Evolutionary conservation across 257 asterid species (phyloP).

Genomic region (Forsythia suspensa): DNA sequence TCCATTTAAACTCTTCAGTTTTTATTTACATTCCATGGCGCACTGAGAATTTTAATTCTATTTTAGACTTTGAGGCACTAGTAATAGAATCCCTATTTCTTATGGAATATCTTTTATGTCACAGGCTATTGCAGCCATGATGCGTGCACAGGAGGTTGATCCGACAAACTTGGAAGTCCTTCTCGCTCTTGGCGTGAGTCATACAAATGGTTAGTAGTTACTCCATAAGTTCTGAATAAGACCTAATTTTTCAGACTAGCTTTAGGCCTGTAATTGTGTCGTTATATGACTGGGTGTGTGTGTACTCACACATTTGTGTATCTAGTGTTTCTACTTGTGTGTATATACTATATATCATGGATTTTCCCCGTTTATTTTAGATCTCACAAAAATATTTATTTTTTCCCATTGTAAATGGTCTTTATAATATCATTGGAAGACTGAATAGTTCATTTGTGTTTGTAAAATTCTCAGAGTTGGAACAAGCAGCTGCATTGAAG

Average conservation of each 20-base stretch:
- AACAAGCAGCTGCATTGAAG: slow-evolving; percentile 91
- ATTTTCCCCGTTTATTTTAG: not conserved
- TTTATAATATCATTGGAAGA: not conserved
- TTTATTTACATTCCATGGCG: not conserved
- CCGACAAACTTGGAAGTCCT: slow-evolving; percentile 96
- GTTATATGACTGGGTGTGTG: not conserved
- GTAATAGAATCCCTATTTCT: slow-evolving; percentile 7
- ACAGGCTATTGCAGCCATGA: slow-evolving; percentile 99
- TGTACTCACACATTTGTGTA: not conserved
- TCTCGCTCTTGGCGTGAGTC: slow-evolving; percentile 98
- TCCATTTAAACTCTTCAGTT: not conserved
- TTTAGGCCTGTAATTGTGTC: not conserved
- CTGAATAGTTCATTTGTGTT: slow-evolving; percentile 17
- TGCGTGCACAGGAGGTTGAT: slow-evolving; percentile 97
- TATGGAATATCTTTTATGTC: slow-evolving; percentile 19
- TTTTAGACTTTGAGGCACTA: slow-evolving; percentile 7
- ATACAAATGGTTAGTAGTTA: slow-evolving; percentile 87
- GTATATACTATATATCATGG: not conserved
- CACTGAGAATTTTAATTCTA: not conserved
- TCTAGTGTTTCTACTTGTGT: not conserved
- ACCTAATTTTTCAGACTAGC: not conserved
- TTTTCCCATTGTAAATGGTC: slow-evolving; percentile 3
- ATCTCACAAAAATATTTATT: not conserved
- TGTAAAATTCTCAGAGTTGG: slow-evolving; percentile 68
- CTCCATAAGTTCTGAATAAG: slow-evolving; percentile 15